Percentiles rank a stretch among this genome's conserved stretches.
Evolutionary conservation across 164 flowering plant species (phyloP).

Genomic region (Hamamelis virginiana): DNA sequence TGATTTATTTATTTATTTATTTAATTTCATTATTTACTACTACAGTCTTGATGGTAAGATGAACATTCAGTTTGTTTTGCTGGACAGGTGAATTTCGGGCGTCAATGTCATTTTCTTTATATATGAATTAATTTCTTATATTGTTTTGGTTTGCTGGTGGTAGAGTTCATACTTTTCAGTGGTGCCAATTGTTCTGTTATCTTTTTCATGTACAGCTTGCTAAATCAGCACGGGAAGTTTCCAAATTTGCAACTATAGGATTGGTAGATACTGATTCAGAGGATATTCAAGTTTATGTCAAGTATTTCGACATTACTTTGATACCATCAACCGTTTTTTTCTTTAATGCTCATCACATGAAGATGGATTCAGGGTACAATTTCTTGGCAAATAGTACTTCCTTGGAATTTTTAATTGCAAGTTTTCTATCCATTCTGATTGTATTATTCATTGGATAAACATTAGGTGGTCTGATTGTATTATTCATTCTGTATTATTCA

Average conservation of each 20-base stretch:
- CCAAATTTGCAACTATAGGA: constrained; percentile 71
- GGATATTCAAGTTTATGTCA: constrained; percentile 82
- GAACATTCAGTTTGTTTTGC: no score
- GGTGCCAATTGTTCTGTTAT: not conserved
- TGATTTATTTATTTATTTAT: no score
- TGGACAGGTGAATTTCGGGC: no score
- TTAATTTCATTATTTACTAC: no score
- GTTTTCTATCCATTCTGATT: not conserved
- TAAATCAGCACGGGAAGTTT: constrained; percentile 76
- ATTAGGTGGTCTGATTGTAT: not conserved
- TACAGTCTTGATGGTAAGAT: no score
- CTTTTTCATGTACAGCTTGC: constrained; percentile 54
- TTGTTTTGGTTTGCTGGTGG: constrained; percentile 1
- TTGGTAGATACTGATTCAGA: constrained; percentile 80
- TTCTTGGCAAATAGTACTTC: not conserved
- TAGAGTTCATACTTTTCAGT: not conserved
- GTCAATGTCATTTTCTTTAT: not conserved
- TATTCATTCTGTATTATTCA: no score
- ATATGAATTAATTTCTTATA: not conserved
- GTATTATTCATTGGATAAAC: not conserved
- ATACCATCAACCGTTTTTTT: constrained; percentile 86
- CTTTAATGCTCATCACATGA: constrained; percentile 99
- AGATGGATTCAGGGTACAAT: constrained; percentile 94
- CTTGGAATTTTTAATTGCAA: not conserved
- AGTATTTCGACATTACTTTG: constrained; percentile 82